phyloP scores from a whole-genome alignment of 257 asterid genomes.

The Capsicum baccatum region DNA sequence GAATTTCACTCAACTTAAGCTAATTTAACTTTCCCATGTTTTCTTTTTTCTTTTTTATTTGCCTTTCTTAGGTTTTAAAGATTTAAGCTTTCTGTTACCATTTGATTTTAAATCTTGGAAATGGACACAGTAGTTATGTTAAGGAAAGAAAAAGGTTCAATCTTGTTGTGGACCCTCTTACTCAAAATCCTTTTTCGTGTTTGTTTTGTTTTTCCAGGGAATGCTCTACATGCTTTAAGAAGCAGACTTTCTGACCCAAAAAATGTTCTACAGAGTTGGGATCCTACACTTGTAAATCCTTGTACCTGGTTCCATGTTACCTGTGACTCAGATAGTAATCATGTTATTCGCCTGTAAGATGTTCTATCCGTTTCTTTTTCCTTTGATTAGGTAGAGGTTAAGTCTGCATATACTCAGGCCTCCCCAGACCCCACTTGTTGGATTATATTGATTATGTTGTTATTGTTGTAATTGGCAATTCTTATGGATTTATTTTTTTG shows the following conservation, averaged over 20 bases:
- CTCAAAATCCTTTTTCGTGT: background rate
- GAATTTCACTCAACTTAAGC: background rate
- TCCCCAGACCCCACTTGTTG: too few species aligned
- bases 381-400: background rate
- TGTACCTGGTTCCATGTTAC: slow-evolving; percentile 98
- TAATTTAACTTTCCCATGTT: background rate
- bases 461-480: background rate
- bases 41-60: background rate
- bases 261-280: slow-evolving; percentile 92
- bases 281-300: slow-evolving; percentile 93
- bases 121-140: background rate
- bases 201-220: slow-evolving; percentile 52
- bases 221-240: slow-evolving; percentile 81
- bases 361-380: background rate
- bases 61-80: background rate
- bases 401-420: background rate
- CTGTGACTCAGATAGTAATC: slow-evolving; percentile 64
- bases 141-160: background rate
- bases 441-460: too few species aligned
- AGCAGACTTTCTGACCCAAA: slow-evolving; percentile 73
- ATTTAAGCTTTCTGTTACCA: background rate
- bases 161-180: background rate
- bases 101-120: background rate
- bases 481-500: background rate
- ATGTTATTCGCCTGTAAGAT: slow-evolving; percentile 87